phyloP scores from a whole-genome alignment of 129 eudicot species.

The sunflower (Helianthus annuus) region DNA sequence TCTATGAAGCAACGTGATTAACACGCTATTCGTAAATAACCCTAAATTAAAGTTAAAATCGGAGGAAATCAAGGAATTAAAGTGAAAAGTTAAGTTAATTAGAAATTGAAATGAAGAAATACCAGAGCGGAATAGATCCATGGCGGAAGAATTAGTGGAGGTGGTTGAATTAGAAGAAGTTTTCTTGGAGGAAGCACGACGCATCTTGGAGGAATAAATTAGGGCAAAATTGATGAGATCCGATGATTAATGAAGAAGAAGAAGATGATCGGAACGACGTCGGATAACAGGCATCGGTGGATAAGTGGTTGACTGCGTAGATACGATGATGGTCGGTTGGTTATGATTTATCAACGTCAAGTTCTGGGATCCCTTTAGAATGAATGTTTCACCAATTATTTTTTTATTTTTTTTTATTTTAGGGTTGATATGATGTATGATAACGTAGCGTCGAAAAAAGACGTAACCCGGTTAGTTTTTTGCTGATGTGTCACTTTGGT shows the following conservation, averaged over 20 bases:
- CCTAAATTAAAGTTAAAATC: conserved; percentile 14
- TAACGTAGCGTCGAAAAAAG: too few relatives aligned
- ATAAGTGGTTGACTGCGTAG: conserved; percentile 34
- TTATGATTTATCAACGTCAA: conserved; percentile 10
- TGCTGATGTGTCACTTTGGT: too few relatives aligned
- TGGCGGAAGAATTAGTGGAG: conserved; percentile 54
- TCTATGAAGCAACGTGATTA: background rate
- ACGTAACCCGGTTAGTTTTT: too few relatives aligned
- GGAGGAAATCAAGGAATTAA: conserved; percentile 14
- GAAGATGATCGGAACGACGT: conserved; percentile 20
- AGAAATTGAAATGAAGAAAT: conserved; percentile 17
- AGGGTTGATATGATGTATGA: too few relatives aligned
- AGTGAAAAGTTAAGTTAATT: conserved; percentile 2
- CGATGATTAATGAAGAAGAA: background rate
- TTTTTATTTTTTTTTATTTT: background rate
- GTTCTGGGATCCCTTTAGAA: conserved; percentile 13
- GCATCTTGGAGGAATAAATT: conserved; percentile 40
- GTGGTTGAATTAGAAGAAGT: conserved; percentile 49
- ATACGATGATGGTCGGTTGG: conserved; percentile 25
- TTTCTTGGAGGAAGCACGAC: conserved; percentile 70
- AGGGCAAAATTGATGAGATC: conserved; percentile 8
- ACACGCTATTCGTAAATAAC: background rate
- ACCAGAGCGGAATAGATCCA: conserved; percentile 77
- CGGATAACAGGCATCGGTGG: conserved; percentile 15
- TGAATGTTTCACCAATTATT: background rate